A percentile compares a stretch with the other conserved stretches of the same genome.
phyloP scores from a whole-genome alignment of 1,284 basidiomycete genomes.

The Neotropicomus parvogracilis region DNA sequence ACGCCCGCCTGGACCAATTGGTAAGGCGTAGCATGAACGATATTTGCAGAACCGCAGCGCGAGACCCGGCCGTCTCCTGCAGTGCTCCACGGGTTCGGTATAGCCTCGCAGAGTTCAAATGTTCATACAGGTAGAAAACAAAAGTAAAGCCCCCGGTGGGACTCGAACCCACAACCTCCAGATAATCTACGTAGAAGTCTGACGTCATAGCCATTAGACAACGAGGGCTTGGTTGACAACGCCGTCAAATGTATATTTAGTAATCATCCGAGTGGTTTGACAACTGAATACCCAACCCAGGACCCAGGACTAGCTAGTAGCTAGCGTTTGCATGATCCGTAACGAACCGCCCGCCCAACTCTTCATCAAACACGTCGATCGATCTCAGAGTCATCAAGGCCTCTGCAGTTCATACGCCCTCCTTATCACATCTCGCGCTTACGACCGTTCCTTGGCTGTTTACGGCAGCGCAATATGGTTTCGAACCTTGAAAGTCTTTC shows the following conservation, averaged over 20 bases:
- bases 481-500: slow-evolving; percentile 4
- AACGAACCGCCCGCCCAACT: background rate
- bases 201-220: slow-evolving; percentile 79
- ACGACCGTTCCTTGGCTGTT: slow-evolving; percentile 1
- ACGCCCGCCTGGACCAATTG: background rate
- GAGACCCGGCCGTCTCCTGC: background rate
- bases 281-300: slow-evolving; percentile 15
- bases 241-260: background rate
- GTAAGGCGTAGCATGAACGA: background rate
- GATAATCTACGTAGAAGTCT: slow-evolving; percentile 72
- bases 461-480: slow-evolving; percentile 14
- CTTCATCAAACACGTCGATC: slow-evolving; percentile 8
- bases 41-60: background rate
- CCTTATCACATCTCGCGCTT: slow-evolving; percentile 12
- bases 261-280: background rate
- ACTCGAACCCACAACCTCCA: slow-evolving; percentile 76
- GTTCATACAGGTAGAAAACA: too few species aligned
- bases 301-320: slow-evolving; percentile 2
- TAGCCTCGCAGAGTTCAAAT: background rate
- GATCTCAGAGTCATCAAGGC: background rate
- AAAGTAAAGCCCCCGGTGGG: slow-evolving; percentile 56
- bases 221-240: slow-evolving; percentile 45
- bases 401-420: background rate
- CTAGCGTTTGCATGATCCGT: background rate
- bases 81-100: background rate